phyloP scores from a whole-genome alignment of 805 yeast species.

The Yarrowia phangngaensis region DNA sequence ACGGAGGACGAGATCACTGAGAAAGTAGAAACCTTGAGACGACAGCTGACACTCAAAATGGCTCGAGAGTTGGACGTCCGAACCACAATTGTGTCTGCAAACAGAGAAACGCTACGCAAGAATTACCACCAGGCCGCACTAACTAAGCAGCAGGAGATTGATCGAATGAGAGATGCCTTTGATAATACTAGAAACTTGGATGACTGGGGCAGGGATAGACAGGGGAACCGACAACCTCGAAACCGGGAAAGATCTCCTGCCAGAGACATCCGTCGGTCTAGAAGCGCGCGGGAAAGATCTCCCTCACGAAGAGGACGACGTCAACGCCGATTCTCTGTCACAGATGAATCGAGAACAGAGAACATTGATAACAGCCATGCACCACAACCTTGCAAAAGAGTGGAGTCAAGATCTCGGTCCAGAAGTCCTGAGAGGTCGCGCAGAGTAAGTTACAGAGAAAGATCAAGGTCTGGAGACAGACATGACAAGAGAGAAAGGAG shows the following conservation, averaged over 20 bases:
- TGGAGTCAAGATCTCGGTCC: conserved; percentile 9
- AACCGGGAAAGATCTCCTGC: conserved; percentile 12
- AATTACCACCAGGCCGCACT: conserved; percentile 12
- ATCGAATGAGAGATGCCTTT: conserved; percentile 21
- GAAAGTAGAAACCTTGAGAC: conserved; percentile 11
- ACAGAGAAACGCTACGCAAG: conserved; percentile 5
- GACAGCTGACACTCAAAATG: conserved; percentile 16
- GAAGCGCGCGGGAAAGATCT: conserved; percentile 12
- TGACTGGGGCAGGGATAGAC: conserved; percentile 12
- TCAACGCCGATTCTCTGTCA: conserved; percentile 6
- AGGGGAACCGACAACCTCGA: conserved; percentile 1
- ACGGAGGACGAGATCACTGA: conserved; percentile 20
- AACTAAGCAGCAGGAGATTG: conserved; percentile 14
- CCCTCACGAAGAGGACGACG: conserved; percentile 21
- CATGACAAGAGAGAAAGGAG: conserved; percentile 1
- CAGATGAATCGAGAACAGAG: background rate
- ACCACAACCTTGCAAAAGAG: background rate
- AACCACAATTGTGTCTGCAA: conserved; percentile 11
- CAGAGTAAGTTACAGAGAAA: conserved; percentile 9
- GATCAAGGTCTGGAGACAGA: conserved; percentile 1
- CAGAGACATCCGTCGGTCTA: conserved; percentile 8
- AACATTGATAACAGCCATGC: background rate
- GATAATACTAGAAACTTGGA: conserved; percentile 2
- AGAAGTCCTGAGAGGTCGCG: conserved; percentile 14
- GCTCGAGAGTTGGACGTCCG: conserved; percentile 16